Evolutionary conservation across 176 grass and related monocot species (phyloP).

Genomic region (Cenchrus americanus): DNA sequence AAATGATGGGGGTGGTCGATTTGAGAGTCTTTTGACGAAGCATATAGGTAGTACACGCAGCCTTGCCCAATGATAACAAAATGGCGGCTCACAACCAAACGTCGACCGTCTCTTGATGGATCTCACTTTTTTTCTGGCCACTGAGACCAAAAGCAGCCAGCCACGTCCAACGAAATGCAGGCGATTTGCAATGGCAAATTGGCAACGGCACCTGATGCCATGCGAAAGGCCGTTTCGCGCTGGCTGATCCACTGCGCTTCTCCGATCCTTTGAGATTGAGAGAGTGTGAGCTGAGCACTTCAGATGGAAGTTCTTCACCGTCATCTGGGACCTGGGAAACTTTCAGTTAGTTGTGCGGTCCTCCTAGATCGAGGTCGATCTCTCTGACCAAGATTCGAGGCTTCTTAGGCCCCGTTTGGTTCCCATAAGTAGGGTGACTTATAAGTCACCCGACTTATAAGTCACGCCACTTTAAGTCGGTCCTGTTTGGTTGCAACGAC

Average conservation of each 20-base stretch:
- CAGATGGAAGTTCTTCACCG: neutral
- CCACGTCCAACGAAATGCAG: neutral
- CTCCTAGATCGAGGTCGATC: neutral
- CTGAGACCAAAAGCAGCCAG: neutral
- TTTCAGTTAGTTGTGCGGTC: slow-evolving; percentile 30
- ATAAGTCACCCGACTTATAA: too few relatives aligned
- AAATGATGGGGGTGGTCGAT: neutral
- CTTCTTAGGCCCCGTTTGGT: too few relatives aligned
- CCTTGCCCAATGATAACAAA: neutral
- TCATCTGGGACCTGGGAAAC: neutral
- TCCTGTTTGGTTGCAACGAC: too few relatives aligned
- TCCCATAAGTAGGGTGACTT: too few relatives aligned
- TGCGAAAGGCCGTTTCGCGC: neutral
- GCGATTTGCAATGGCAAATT: neutral
- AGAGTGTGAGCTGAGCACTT: neutral
- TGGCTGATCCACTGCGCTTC: neutral
- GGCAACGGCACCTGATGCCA: neutral
- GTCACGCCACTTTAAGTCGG: too few relatives aligned
- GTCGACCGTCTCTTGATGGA: neutral
- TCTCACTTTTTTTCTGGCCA: neutral
- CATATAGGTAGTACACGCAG: neutral
- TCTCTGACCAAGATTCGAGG: neutral
- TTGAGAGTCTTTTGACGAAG: neutral
- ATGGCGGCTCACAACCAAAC: neutral
- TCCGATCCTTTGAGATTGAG: neutral